Conservation (phyloP, 345 rosid genomes). For the Syzygium jambos region DNA sequence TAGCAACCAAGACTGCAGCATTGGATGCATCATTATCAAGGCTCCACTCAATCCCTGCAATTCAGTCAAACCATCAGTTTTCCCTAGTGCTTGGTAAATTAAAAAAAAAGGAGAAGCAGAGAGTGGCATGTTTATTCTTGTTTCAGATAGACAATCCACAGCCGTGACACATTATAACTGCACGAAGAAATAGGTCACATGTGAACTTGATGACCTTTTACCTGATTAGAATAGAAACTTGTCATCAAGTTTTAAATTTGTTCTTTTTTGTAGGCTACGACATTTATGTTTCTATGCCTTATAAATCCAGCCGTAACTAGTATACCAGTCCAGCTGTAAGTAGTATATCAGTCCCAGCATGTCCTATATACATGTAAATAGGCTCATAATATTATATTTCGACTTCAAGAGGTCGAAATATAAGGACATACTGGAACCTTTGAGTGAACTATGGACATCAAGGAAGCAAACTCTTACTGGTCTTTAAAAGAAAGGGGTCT, state of each 20-base stretch:
- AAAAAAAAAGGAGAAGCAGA: not conserved
- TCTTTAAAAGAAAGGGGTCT: not conserved
- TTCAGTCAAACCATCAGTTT: not conserved
- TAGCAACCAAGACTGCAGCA: constrained; percentile 95
- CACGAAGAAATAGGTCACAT: not conserved
- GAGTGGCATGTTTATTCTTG: not conserved
- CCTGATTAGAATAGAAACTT: not conserved
- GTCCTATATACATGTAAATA: not conserved
- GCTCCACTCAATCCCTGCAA: constrained; percentile 94
- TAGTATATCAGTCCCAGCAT: not conserved
- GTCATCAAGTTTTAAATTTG: not conserved
- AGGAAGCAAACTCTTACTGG: not conserved
- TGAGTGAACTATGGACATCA: not conserved
- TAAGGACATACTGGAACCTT: not conserved
- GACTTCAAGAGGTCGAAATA: not conserved
- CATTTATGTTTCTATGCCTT: not conserved
- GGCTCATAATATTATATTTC: not conserved
- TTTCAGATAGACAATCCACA: not conserved
- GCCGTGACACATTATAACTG: not conserved
- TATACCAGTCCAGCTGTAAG: not conserved
- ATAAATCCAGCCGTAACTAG: not conserved
- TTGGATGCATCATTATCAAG: constrained; percentile 97
- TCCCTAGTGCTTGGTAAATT: not conserved
- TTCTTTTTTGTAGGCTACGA: not conserved
- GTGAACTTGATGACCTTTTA: not conserved